These are phyloP conservation scores for Talaromyces islandicus DNA, from an alignment of 2,329 filamentous ascomycete genomes.

Conservation along the genomic window DNA sequence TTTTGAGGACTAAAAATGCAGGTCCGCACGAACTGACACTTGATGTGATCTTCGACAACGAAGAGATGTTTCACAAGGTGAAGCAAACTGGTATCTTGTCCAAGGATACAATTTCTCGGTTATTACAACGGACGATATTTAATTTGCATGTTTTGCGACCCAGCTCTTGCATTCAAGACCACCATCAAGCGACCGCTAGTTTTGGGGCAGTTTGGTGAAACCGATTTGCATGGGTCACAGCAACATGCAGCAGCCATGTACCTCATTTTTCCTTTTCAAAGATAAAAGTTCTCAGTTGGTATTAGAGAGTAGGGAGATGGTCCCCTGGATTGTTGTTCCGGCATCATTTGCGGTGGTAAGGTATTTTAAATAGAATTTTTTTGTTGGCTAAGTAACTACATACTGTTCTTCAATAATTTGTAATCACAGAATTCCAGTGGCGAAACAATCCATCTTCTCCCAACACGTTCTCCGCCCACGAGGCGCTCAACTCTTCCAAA, in stretches of 20 bases:
- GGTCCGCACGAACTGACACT: constrained; percentile 1
- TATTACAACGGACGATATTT: neutral
- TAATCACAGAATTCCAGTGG: neutral
- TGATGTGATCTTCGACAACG: neutral
- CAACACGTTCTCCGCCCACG: neutral
- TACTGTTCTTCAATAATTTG: neutral
- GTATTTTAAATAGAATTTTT: neutral
- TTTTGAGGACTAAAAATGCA: neutral
- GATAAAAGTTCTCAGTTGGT: neutral
- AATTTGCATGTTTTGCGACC: neutral
- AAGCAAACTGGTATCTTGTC: neutral
- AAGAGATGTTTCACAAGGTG: neutral
- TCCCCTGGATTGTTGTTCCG: neutral
- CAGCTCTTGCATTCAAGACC: neutral
- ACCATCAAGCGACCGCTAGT: neutral
- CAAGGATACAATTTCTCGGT: neutral
- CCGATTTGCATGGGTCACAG: neutral
- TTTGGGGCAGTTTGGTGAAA: neutral
- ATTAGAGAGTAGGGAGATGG: neutral
- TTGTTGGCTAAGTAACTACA: neutral
- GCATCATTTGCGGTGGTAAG: neutral
- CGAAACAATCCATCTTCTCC: neutral
- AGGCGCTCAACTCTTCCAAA: neutral
- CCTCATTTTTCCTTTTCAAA: neutral
- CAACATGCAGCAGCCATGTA: neutral